Conservation (phyloP, 805 yeast genomes). For the Candida silvatica region DNA sequence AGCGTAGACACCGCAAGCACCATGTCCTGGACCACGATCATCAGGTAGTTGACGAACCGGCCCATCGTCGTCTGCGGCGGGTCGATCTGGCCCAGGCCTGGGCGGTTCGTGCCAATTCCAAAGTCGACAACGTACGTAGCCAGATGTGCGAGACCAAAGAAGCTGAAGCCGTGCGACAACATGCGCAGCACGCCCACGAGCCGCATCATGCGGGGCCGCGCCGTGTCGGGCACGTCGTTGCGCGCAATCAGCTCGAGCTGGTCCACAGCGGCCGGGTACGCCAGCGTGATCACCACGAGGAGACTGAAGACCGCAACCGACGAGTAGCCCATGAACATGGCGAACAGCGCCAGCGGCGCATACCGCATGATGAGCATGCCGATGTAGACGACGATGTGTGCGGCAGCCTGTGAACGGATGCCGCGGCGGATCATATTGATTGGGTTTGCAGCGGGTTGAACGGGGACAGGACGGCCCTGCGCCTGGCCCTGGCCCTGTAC, state of each 20-base stretch:
- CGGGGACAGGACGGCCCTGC: not conserved
- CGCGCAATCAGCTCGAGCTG: constrained; percentile 4
- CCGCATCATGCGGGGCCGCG: not conserved
- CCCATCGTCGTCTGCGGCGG: not conserved
- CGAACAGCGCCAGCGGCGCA: constrained; percentile 1
- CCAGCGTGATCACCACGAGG: not conserved
- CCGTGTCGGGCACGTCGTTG: constrained; percentile 2
- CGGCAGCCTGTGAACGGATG: not conserved
- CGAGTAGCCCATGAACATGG: not conserved
- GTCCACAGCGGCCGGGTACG: constrained; percentile 1
- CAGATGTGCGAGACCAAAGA: not conserved
- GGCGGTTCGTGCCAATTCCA: constrained; percentile 6
- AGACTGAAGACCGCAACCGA: constrained; percentile 3
- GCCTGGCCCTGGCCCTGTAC: not conserved
- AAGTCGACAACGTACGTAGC: not conserved
- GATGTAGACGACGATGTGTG: not conserved
- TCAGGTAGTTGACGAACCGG: not conserved
- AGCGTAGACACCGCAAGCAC: constrained; percentile 11
- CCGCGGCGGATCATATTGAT: not conserved
- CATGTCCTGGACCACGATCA: constrained; percentile 11
- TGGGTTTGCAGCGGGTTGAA: not conserved
- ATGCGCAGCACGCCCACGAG: not conserved
- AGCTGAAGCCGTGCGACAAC: not conserved
- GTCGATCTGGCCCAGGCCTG: not conserved
- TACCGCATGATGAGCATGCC: not conserved